Evolutionary conservation across 2,329 filamentous ascomycete species (phyloP).

Genomic region (Aspergillus quadrilineatus): DNA sequence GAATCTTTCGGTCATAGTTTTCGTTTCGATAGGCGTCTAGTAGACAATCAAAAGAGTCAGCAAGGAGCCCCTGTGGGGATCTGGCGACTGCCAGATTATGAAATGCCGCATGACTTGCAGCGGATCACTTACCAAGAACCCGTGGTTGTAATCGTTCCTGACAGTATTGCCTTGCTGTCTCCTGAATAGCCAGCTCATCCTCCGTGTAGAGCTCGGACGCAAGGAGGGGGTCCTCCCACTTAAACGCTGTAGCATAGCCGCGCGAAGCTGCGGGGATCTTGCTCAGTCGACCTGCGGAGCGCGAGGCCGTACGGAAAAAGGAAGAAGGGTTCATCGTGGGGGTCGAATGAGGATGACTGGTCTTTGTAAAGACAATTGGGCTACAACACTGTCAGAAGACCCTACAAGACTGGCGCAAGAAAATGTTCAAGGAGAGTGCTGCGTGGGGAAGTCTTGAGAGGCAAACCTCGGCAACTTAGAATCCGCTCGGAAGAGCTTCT

Average conservation of each 20-base stretch:
- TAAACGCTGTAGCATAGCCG: constrained; percentile 56
- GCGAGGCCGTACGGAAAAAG: constrained; percentile 32
- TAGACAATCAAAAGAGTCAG: background rate
- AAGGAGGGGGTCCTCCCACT: constrained; percentile 88
- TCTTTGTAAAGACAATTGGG: constrained; percentile 1
- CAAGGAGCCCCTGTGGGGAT: background rate
- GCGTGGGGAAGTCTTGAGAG: background rate
- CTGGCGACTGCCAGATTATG: background rate
- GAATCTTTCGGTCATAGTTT: constrained; percentile 78
- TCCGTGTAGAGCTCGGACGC: constrained; percentile 76
- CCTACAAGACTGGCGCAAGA: background rate
- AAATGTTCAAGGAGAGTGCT: background rate
- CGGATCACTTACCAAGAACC: constrained; percentile 67
- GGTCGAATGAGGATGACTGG: no score
- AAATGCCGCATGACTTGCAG: constrained; percentile 12
- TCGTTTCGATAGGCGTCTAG: constrained; percentile 83
- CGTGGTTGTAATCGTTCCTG: constrained; percentile 84
- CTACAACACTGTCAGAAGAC: constrained; percentile 1
- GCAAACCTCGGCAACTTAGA: constrained; percentile 29
- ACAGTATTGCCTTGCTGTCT: constrained; percentile 90
- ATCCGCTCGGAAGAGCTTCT: constrained; percentile 9
- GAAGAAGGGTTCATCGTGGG: constrained; percentile 35
- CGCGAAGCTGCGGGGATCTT: constrained; percentile 19
- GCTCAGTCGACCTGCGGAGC: constrained; percentile 25
- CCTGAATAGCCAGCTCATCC: constrained; percentile 84